Base-by-base conservation (phyloP, 2,329 filamentous ascomycete species). In the Diaporthe vaccinii region DNA sequence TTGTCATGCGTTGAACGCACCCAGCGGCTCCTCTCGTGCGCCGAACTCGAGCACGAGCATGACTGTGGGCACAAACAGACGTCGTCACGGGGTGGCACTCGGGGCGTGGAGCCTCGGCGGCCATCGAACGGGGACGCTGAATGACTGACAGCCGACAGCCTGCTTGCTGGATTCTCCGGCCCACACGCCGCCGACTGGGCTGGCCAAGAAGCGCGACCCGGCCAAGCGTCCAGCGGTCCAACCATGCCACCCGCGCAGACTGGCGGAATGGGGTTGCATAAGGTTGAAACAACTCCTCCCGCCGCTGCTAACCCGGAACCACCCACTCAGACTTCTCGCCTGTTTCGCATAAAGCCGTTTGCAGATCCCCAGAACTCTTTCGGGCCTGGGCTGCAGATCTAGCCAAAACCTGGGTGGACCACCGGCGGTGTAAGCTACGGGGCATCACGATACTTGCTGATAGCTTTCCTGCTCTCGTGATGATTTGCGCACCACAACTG, bases 291-390 rank as follows among this genome's bases (percentile, higher is more conserved):
- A 71, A 28, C 71, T 61, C 74, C 46, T 57, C 44, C 72, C 55
- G 62, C 72, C 55, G 51, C 49, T 53, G 28, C 39, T 20, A 72
- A 62, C 61, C 61, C 59, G 62, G 55, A 59, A 67, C 62, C 61
- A 51, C n/a, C 55, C 74, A 75, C 62, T 62, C 71, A 74, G 74
- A 61, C 55, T 59, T 61, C 62, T 62, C 41, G 74, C 46, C 44
- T 73, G 74, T 76, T 68, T 74, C 71, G 72, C 71, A 76, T 76
- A 55, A 61, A 76, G 46, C 41, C 62, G 71, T 49, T 70, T 74
- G 71, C 57, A 51, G 74, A 76, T 76, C 74, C 61, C 58, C 44
- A 71, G 55, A 31, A 73, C 62, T 55, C 39, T n/a, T 41, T 59
- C n/a, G 25, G 34, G 46, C 31, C 46, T 73, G 46, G 46, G 58